Percentiles rank a stretch among this genome's conserved stretches.
These are phyloP conservation scores for Fusarium cicatricum DNA, from an alignment of 2,329 filamentous ascomycete species.

Conservation along the genomic window DNA sequence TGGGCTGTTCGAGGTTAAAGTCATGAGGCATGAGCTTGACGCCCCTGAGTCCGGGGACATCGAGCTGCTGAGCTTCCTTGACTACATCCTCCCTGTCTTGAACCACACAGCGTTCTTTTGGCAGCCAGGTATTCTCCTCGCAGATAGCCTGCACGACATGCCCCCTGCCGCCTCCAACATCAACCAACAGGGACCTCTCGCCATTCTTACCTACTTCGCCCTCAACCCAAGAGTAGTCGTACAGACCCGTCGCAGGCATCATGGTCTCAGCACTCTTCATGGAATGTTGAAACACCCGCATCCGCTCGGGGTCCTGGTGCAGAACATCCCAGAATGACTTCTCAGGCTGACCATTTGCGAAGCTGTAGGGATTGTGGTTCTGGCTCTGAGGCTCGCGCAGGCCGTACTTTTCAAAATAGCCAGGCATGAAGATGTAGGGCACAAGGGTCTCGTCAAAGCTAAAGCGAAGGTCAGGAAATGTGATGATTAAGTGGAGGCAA, in stretches of 20 bases:
- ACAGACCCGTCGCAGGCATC: constrained; percentile 40
- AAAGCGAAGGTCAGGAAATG: background rate
- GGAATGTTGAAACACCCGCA: constrained; percentile 40
- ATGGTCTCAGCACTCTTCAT: constrained; percentile 40
- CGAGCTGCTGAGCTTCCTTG: constrained; percentile 31
- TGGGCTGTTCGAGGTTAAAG: no score
- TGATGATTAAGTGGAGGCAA: background rate
- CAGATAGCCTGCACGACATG: constrained; percentile 41
- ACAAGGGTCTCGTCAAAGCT: constrained; percentile 42
- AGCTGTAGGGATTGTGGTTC: constrained; percentile 41
- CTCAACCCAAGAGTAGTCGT: constrained; percentile 46
- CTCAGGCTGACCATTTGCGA: constrained; percentile 41
- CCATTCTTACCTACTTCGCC: background rate
- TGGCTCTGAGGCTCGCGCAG: constrained; percentile 42
- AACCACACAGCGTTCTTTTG: constrained; percentile 41
- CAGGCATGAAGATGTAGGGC: constrained; percentile 36
- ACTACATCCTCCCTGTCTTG: constrained; percentile 45
- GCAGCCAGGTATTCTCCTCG: constrained; percentile 39
- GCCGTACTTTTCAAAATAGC: constrained; percentile 46
- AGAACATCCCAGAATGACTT: constrained; percentile 46
- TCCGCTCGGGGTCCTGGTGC: constrained; percentile 33
- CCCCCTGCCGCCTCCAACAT: constrained; percentile 47
- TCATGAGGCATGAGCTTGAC: no score
- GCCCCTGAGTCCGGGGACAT: no score
- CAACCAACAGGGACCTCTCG: constrained; percentile 41